These are phyloP conservation scores for Cercospora janseana DNA, from an alignment of 2,329 filamentous ascomycete species.

Conservation along the genomic window DNA sequence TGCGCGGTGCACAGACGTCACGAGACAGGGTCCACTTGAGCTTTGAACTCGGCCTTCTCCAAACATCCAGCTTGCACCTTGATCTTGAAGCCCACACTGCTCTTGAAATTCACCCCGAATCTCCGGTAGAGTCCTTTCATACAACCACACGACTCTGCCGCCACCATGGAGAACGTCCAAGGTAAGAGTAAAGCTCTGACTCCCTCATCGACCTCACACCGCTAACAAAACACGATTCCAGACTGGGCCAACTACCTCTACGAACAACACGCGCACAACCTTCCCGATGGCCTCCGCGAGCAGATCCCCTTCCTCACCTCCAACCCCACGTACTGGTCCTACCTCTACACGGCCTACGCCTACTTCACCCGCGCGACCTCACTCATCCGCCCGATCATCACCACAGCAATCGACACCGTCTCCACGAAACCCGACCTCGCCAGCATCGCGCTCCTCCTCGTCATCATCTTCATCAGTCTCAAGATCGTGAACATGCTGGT, in stretches of 20 bases:
- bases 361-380: conserved; percentile 29
- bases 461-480: conserved; percentile 62
- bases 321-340: conserved; percentile 13
- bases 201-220: not conserved
- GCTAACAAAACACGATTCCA: conserved; percentile 16
- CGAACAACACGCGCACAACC: conserved; percentile 19
- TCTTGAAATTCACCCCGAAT: not conserved
- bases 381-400: conserved; percentile 34
- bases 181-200: conserved; percentile 26
- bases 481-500: conserved; percentile 67
- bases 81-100: not conserved
- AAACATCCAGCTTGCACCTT: conserved; percentile 7
- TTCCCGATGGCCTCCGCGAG: conserved; percentile 9
- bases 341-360: conserved; percentile 21
- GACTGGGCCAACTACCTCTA: conserved; percentile 36
- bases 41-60: conserved; percentile 1
- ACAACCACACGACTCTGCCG: not conserved
- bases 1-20: not conserved
- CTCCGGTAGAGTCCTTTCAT: not conserved
- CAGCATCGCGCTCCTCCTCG: conserved; percentile 56
- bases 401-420: conserved; percentile 21
- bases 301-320: conserved; percentile 4
- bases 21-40: not conserved
- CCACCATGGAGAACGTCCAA: conserved; percentile 34
- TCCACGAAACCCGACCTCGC: conserved; percentile 47